Base-by-base conservation (phyloP, 768 basidiomycete genomes). In the Boletus reticulatus region DNA sequence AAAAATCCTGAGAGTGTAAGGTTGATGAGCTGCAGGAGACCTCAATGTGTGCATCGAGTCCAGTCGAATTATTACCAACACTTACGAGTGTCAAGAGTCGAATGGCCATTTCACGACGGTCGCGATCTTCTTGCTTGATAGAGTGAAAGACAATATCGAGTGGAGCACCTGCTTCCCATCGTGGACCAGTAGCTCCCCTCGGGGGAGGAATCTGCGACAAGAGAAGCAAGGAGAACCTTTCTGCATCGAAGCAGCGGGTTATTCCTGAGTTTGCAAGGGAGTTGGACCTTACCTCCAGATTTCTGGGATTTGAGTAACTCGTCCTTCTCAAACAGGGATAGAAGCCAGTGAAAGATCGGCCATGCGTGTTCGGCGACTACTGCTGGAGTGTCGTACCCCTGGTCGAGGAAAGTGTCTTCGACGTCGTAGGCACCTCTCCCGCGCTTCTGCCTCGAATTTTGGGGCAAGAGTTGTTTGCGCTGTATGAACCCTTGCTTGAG, bases 321-420 rank as follows among this genome's bases (percentile, higher is more conserved):
- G 56, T 91, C 88, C 59, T 78, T 80, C 64, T 92, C 88, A 59
- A 89, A 89, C 19, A 91, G 60, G 20, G 72, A 66, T 12, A 92
- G 51, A 0, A 91, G 60, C 85, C 87, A 91, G 20, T 83, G 80
- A n/a, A 92, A 76, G 41, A 85, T 66, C 31, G 81, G 78, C 89
- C 90, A 92, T 6, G 88, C 83, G 57, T 84, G 74, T 45, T 81
- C 77, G 22, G 81, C 82, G 22, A 91, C 78, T 12, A 78, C 64
- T 44, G 61, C 53, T 20, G 67, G 67, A 4, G 50, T 50, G n/a
- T n/a, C 49, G 19, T 20, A 41, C 51, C 32, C 50, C 52, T 58
- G 60, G 32, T 63, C 68, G 50, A 64, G 62, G 51, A 65, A 63
- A 5, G 62, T 56, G 6, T 63, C 67, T 19, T 58, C 53, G n/a